These are phyloP conservation scores for Hydnum rufescens DNA, from an alignment of 768 basidiomycete genomes.

Conservation along the genomic window DNA sequence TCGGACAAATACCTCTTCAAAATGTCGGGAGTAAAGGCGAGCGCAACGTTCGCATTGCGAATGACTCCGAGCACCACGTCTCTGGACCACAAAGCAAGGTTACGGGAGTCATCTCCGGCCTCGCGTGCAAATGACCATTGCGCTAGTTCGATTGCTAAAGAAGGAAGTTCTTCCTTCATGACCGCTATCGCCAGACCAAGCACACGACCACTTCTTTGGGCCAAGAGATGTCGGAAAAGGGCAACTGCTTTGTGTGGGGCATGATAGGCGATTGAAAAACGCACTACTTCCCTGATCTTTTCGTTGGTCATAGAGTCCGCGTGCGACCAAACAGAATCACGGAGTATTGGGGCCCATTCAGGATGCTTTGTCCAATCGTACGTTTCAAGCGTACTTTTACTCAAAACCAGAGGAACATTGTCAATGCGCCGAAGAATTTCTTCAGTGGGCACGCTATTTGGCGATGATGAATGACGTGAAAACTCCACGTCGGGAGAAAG, in stretches of 20 bases:
- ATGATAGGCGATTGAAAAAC: constrained; percentile 10
- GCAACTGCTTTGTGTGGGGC: background rate
- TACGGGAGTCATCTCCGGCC: too few relatives aligned
- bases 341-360: constrained; percentile 12
- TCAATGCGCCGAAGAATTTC: constrained; percentile 11
- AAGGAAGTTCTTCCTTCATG: background rate
- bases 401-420: background rate
- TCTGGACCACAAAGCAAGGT: too few relatives aligned
- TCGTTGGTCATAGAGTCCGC: background rate
- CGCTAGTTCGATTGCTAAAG: too few relatives aligned
- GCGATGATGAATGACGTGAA: too few relatives aligned
- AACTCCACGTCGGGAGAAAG: too few relatives aligned
- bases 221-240: background rate
- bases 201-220: background rate
- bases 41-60: background rate
- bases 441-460: constrained; percentile 18
- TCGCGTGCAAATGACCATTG: too few relatives aligned
- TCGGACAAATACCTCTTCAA: background rate
- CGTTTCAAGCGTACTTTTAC: background rate
- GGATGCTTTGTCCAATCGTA: constrained; percentile 9
- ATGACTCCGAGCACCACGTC: too few relatives aligned
- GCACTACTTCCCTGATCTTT: constrained; percentile 16
- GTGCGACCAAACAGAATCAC: constrained; percentile 14
- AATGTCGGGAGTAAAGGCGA: background rate
- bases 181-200: background rate